phyloP scores from a whole-genome alignment of 2,329 filamentous ascomycete species.

The Penicillium aurantiogriseum region DNA sequence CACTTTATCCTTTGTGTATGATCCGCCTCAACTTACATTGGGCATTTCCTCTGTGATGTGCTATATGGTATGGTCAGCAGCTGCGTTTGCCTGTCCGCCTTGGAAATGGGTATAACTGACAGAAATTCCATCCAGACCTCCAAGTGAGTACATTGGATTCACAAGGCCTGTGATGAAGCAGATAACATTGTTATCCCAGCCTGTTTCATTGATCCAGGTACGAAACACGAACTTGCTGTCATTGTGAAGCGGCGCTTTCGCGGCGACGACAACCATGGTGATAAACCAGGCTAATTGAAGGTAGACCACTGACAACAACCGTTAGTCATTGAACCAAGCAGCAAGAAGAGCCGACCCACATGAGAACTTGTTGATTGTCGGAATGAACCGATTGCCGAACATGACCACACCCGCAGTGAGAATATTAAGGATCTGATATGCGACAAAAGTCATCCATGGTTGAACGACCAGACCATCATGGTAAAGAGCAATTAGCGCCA shows the following conservation, averaged over 20 bases:
- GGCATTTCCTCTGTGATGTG: constrained; percentile 55
- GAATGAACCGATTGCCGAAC: constrained; percentile 50
- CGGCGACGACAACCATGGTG: constrained; percentile 50
- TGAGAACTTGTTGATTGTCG: constrained; percentile 47
- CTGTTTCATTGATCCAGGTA: constrained; percentile 55
- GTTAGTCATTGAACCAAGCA: not conserved
- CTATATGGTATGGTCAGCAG: constrained; percentile 3
- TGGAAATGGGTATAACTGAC: constrained; percentile 12
- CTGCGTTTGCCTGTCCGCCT: not conserved
- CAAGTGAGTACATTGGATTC: constrained; percentile 50
- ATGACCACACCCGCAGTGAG: constrained; percentile 47
- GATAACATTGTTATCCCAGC: constrained; percentile 52
- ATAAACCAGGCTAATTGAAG: constrained; percentile 50
- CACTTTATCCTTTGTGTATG: not conserved
- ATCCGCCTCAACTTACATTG: constrained; percentile 39
- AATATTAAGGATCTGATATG: constrained; percentile 41
- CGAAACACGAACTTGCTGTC: constrained; percentile 51
- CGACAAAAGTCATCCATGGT: constrained; percentile 51
- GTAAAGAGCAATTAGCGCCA: constrained; percentile 47
- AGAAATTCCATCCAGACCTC: constrained; percentile 50
- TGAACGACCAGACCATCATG: constrained; percentile 42
- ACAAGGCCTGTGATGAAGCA: constrained; percentile 54
- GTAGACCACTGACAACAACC: constrained; percentile 37
- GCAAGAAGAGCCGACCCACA: constrained; percentile 19
- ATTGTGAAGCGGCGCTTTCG: constrained; percentile 48